phyloP scores from a whole-genome alignment of 1,284 basidiomycete species.

The Sutorius eximius region DNA sequence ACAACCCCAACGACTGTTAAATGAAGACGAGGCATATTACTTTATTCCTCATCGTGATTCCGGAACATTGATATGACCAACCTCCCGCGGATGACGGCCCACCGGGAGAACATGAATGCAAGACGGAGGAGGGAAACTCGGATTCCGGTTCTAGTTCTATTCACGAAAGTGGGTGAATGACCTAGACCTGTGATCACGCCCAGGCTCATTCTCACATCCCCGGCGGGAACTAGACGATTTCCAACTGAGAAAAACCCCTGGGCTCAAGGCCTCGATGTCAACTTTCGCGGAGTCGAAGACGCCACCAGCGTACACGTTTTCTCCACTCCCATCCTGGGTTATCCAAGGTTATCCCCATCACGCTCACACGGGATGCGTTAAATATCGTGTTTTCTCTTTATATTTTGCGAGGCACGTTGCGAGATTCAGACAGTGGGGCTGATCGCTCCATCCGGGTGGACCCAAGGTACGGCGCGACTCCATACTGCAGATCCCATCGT shows the following conservation, averaged over 20 bases:
- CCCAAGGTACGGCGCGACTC: too few species aligned
- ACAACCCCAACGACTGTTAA: too few species aligned
- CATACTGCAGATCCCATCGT: too few species aligned
- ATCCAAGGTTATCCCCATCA: not conserved
- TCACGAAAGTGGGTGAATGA: too few species aligned
- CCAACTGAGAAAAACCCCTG: not conserved
- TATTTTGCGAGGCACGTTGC: not conserved
- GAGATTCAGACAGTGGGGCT: too few species aligned
- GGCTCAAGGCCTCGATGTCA: too few species aligned
- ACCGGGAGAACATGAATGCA: not conserved
- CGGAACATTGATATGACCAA: not conserved
- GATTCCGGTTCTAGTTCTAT: too few species aligned
- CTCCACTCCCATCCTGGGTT: not conserved
- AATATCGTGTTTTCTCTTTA: not conserved
- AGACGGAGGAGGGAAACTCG: too few species aligned
- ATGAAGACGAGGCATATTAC: too few species aligned
- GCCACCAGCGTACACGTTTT: not conserved
- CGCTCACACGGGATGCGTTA: not conserved
- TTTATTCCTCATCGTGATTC: too few species aligned
- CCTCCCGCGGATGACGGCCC: not conserved
- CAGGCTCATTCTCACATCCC: not conserved
- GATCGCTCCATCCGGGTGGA: too few species aligned
- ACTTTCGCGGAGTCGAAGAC: not conserved
- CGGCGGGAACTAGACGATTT: not conserved
- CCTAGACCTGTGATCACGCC: too few species aligned